A percentile compares a stretch with the other conserved stretches of the same genome.
These are phyloP conservation scores for Xenoacremonium recifei DNA, from an alignment of 2,329 filamentous ascomycete genomes.

Conservation along the genomic window DNA sequence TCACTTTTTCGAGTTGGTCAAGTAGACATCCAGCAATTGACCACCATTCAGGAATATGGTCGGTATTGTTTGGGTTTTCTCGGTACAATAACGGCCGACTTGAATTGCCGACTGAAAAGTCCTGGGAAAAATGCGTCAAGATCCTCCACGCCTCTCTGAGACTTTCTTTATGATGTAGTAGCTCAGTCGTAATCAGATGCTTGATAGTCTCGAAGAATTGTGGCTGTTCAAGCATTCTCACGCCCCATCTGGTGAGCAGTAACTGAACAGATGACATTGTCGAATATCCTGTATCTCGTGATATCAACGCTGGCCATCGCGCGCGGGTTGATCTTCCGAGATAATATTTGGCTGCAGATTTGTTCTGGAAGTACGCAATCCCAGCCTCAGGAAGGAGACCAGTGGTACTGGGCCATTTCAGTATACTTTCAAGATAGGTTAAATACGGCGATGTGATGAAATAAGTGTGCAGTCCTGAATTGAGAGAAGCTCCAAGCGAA, in stretches of 20 bases:
- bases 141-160: background rate
- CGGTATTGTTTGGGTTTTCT: background rate
- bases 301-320: background rate
- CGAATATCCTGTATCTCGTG: background rate
- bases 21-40: background rate
- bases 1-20: background rate
- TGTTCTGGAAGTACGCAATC: too few relatives aligned
- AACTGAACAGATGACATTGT: background rate
- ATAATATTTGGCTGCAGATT: too few relatives aligned
- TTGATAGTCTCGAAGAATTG: conserved; percentile 1
- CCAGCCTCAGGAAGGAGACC: background rate
- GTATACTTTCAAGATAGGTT: background rate
- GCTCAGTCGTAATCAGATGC: background rate
- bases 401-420: background rate
- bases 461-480: background rate
- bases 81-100: background rate
- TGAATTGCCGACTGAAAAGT: background rate
- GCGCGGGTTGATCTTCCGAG: background rate
- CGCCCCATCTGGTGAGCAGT: background rate
- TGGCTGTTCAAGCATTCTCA: background rate
- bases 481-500: background rate
- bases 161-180: background rate
- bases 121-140: background rate
- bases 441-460: background rate
- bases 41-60: background rate